Conservation (phyloP, 495 filamentous ascomycete species). For the Podospora bellae-mahoneyi region DNA sequence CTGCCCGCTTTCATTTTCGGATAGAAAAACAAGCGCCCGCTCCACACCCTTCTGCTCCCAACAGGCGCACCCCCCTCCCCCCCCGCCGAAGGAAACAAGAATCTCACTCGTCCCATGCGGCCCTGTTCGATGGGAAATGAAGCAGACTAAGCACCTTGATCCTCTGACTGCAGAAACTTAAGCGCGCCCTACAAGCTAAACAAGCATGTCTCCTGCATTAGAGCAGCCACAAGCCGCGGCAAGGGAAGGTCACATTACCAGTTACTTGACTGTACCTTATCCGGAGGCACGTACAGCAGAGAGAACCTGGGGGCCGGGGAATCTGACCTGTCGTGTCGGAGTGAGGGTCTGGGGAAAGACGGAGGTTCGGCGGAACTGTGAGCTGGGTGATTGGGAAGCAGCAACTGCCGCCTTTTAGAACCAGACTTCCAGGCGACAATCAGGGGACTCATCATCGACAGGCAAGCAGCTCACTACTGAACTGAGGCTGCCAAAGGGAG, state of each 20-base stretch:
- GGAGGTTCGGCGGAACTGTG: not conserved
- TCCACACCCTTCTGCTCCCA: not conserved
- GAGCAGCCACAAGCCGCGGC: not conserved
- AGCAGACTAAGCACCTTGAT: not conserved
- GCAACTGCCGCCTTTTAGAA: not conserved
- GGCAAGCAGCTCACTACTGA: not conserved
- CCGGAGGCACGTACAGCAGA: not conserved
- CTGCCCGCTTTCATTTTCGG: not conserved
- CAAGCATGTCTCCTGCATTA: not conserved
- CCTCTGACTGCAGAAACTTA: not conserved
- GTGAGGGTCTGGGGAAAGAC: not conserved
- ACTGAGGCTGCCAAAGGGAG: not conserved
- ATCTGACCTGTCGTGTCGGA: no score
- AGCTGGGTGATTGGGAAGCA: not conserved
- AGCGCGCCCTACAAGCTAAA: not conserved
- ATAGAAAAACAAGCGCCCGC: not conserved
- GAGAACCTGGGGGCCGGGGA: not conserved
- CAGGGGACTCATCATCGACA: not conserved
- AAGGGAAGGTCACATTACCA: not conserved
- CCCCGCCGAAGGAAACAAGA: not conserved
- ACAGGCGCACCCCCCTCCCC: no score
- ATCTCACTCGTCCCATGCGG: not conserved
- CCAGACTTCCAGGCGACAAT: not conserved
- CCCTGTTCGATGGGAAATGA: not conserved
- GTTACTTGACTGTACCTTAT: not conserved